phyloP scores from a whole-genome alignment of 805 yeast species.

The Maudiozyma bulderi region DNA sequence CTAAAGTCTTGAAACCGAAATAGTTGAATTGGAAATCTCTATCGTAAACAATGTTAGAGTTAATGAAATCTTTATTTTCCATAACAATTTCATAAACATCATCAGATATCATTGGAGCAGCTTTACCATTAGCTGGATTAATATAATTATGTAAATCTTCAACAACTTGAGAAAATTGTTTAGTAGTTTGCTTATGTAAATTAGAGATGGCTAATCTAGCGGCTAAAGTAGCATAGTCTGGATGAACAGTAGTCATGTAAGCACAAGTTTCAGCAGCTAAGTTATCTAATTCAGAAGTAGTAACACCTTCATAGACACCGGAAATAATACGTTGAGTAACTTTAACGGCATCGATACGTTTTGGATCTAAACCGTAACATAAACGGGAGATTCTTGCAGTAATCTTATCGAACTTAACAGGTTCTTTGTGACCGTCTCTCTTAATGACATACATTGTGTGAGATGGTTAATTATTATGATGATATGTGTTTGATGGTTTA shows the following conservation, averaged over 20 bases:
- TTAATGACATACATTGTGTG: slow-evolving; percentile 69
- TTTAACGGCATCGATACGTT: slow-evolving; percentile 89
- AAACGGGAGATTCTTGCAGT: slow-evolving; percentile 90
- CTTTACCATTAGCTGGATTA: slow-evolving; percentile 68
- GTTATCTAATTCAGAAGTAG: slow-evolving; percentile 77
- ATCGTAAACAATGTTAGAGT: slow-evolving; percentile 63
- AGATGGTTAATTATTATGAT: slow-evolving; percentile 1
- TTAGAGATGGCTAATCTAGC: slow-evolving; percentile 94
- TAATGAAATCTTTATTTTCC: slow-evolving; percentile 54
- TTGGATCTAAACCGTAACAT: slow-evolving; percentile 87
- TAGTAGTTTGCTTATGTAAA: slow-evolving; percentile 88
- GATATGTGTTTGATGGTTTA: neutral
- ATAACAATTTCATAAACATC: slow-evolving; percentile 54
- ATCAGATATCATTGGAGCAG: slow-evolving; percentile 61
- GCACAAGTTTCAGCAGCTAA: slow-evolving; percentile 96
- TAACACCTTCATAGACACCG: slow-evolving; percentile 96
- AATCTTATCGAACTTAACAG: slow-evolving; percentile 91
- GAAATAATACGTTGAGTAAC: slow-evolving; percentile 92
- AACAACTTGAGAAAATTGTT: slow-evolving; percentile 71
- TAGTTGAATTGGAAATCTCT: slow-evolving; percentile 73
- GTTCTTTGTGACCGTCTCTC: slow-evolving; percentile 92
- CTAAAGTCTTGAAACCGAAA: slow-evolving; percentile 88
- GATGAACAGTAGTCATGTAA: slow-evolving; percentile 93
- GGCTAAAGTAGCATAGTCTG: slow-evolving; percentile 92
- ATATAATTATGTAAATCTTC: slow-evolving; percentile 64